phyloP scores from a whole-genome alignment of 2,329 filamentous ascomycete species.

The Colletotrichum caudatum region DNA sequence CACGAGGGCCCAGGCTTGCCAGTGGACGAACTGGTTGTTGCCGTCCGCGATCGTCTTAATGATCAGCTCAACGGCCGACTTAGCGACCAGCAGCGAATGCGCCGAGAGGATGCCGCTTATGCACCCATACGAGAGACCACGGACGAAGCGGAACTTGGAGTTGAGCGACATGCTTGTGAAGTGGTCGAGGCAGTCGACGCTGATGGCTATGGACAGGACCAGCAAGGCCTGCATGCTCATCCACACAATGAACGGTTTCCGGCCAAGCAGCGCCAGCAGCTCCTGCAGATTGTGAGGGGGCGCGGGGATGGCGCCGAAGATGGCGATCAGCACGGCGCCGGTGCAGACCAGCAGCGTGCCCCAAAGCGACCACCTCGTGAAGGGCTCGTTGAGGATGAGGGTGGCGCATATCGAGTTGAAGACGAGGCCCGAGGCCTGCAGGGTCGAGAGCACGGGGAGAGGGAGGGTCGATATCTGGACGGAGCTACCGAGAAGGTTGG shows the following conservation, averaged over 20 bases:
- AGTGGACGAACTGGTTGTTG: conserved; percentile 93
- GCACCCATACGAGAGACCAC: conserved; percentile 88
- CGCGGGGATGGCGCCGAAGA: conserved; percentile 93
- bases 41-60: conserved; percentile 87
- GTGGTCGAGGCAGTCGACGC: conserved; percentile 67
- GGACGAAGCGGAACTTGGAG: conserved; percentile 77
- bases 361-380: conserved; percentile 91
- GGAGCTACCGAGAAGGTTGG: conserved; percentile 93
- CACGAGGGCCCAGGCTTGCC: conserved; percentile 94
- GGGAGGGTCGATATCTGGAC: conserved; percentile 98
- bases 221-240: conserved; percentile 84
- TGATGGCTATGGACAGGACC: conserved; percentile 75
- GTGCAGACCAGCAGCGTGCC: conserved; percentile 89
- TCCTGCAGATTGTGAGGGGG: conserved; percentile 90
- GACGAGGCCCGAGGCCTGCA: conserved; percentile 95
- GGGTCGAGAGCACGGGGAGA: conserved; percentile 90
- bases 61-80: conserved; percentile 94
- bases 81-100: conserved; percentile 91
- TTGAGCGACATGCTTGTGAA: conserved; percentile 68
- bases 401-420: conserved; percentile 99
- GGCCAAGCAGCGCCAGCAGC: conserved; percentile 79
- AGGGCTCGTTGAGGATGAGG: conserved; percentile 90
- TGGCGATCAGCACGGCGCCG: conserved; percentile 91
- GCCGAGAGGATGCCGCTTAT: conserved; percentile 94
- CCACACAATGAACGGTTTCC: conserved; percentile 86